Evolutionary conservation across 2,329 filamentous ascomycete species (phyloP), one percentile per base, ranked within the genome.

Genomic region (Hymenoscyphus albidus): DNA sequence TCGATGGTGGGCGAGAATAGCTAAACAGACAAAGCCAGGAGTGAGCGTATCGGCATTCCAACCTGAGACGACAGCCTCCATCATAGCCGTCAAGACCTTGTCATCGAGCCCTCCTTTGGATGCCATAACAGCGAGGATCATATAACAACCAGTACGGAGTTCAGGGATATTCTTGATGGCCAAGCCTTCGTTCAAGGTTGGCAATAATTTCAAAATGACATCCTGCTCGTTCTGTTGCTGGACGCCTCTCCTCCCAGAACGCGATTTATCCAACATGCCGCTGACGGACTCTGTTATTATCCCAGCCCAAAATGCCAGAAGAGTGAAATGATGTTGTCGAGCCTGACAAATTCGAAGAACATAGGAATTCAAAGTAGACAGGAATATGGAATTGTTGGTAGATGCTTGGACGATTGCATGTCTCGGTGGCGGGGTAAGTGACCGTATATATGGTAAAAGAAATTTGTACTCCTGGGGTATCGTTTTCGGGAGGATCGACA

Each of bases 251-350:
- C 92, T 84, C 62, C 93, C 93, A 1, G 92, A 93, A 69, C 86
- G 87, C 67, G 88, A 84, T 62, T 84, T 85, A 72, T 96, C 92
- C 64, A 98, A 79, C 81, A 95, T 92, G 38, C 88, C 89, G 68
- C 91, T 90, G 65, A 96, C 83, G 12, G 93, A 88, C 77, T 99
- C 93, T 0, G 92, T 92, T 76, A 91, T 88, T 61, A 97, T 82
- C 57, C 92, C 90, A 4, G 90, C 92, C 94, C 95, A 99, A 75
- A 99, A 97, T 0, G 91, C 89, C 62, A 97, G 79, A 65, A 97
- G 79, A 1, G 88, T 86, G 48, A 91, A 86, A 71, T 95, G 91
- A 62, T 94, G 88, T 64, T 91, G 88, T 62, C 87, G 85, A 51
- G 85, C 81, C 62, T 86, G 85, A 74, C 92, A 89, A 31, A 91